Evolutionary conservation across 345 rosid species (phyloP).

Genomic region (Noccaea caerulescens): DNA sequence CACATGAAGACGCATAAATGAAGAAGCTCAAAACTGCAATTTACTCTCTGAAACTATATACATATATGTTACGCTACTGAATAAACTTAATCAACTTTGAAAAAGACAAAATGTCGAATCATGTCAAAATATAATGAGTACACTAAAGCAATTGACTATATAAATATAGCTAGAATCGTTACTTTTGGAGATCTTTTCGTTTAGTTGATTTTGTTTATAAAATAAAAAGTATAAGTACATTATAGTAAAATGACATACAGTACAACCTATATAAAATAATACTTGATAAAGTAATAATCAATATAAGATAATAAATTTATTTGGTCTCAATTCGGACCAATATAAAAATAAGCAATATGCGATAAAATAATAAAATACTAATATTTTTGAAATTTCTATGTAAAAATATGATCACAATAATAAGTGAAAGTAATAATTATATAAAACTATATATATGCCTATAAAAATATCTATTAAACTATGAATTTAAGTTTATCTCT

Average conservation of each 20-base stretch:
- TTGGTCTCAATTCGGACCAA: too few relatives aligned
- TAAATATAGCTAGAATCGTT: conserved; percentile 6
- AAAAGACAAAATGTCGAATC: conserved; percentile 13
- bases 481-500: too few relatives aligned
- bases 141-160: conserved; percentile 7
- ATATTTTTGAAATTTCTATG: too few relatives aligned
- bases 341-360: too few relatives aligned
- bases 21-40: conserved; percentile 32
- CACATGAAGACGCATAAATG: conserved; percentile 35
- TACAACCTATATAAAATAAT: too few relatives aligned
- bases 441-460: too few relatives aligned
- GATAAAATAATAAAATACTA: too few relatives aligned
- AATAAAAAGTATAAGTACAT: neutral
- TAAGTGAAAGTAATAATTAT: too few relatives aligned
- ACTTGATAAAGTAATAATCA: too few relatives aligned
- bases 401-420: too few relatives aligned
- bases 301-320: too few relatives aligned
- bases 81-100: conserved; percentile 20
- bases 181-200: conserved; percentile 3
- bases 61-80: neutral
- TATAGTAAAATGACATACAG: neutral
- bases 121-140: neutral
- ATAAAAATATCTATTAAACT: too few relatives aligned
- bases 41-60: neutral
- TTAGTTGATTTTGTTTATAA: neutral